These are phyloP conservation scores for Thielaviopsis cerberus DNA, from an alignment of 2,329 filamentous ascomycete species.

Conservation along the genomic window DNA sequence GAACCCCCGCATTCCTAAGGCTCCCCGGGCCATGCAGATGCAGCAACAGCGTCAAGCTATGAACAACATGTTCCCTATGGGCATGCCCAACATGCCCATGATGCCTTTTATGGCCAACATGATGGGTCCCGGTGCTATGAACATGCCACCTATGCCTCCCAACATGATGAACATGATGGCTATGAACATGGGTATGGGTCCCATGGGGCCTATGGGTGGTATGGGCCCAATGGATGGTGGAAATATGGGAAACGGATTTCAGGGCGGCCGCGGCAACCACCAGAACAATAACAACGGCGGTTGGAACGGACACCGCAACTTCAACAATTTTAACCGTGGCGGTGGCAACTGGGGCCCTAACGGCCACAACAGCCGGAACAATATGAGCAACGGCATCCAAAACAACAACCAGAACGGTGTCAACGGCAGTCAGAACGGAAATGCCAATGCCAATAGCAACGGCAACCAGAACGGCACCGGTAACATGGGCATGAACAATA, in stretches of 20 bases:
- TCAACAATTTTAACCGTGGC: slow-evolving; percentile 15
- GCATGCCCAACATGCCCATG: slow-evolving; percentile 21
- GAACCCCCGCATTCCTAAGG: slow-evolving; percentile 45
- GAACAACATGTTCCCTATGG: slow-evolving; percentile 25
- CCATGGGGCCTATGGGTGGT: slow-evolving; percentile 12
- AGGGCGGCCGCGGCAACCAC: neutral
- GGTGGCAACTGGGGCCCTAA: neutral
- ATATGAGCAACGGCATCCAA: neutral
- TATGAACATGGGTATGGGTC: slow-evolving; percentile 16
- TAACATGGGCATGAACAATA: slow-evolving; percentile 15
- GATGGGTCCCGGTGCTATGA: slow-evolving; percentile 25
- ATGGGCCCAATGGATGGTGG: slow-evolving; percentile 18
- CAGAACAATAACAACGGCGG: slow-evolving; percentile 10
- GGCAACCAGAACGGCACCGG: slow-evolving; percentile 1
- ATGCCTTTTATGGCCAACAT: slow-evolving; percentile 23
- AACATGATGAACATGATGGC: slow-evolving; percentile 13
- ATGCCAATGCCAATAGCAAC: slow-evolving; percentile 4
- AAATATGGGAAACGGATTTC: slow-evolving; percentile 2
- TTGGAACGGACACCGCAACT: slow-evolving; percentile 12
- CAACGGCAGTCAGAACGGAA: neutral
- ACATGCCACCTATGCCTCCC: slow-evolving; percentile 18
- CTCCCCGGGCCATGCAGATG: slow-evolving; percentile 45
- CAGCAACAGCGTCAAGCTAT: slow-evolving; percentile 28
- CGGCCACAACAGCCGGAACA: neutral
- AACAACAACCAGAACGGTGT: neutral